phyloP scores from a whole-genome alignment of 306 rosid species.

The Vachellia collinsii region DNA sequence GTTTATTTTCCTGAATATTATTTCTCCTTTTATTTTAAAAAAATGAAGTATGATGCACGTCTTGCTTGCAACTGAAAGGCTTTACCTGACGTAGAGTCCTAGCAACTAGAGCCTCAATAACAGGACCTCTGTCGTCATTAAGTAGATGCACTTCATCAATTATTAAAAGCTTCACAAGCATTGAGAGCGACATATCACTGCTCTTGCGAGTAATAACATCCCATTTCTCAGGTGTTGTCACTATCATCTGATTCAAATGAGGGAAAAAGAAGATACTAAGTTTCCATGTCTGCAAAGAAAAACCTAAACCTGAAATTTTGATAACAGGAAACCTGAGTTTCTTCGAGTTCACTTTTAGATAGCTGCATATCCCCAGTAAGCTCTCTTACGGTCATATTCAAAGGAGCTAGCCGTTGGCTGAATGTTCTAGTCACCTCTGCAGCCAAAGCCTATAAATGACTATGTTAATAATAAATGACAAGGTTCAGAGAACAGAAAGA shows the following conservation, averaged over 20 bases:
- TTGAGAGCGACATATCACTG: slow-evolving; percentile 95
- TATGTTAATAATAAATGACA: slow-evolving; percentile 29
- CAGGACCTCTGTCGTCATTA: slow-evolving; percentile 98
- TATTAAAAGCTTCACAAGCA: slow-evolving; percentile 93
- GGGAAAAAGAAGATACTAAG: slow-evolving; percentile 25
- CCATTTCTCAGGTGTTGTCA: slow-evolving; percentile 99
- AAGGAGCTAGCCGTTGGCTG: slow-evolving; percentile 94
- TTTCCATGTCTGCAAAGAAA: slow-evolving; percentile 31
- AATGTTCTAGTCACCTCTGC: slow-evolving; percentile 93
- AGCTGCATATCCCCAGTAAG: slow-evolving; percentile 99
- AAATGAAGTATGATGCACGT: not conserved
- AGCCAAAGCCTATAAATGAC: slow-evolving; percentile 83
- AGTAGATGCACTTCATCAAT: slow-evolving; percentile 97
- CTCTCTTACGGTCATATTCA: slow-evolving; percentile 88
- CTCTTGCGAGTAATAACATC: slow-evolving; percentile 99
- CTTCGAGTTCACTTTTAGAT: slow-evolving; percentile 87
- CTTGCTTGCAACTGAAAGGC: slow-evolving; percentile 27
- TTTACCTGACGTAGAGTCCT: slow-evolving; percentile 93
- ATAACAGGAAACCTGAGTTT: slow-evolving; percentile 80
- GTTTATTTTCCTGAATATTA: slow-evolving; percentile 4
- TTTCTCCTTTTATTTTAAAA: not conserved
- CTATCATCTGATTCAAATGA: slow-evolving; percentile 82
- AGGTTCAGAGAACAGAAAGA: slow-evolving; percentile 29
- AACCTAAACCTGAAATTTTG: slow-evolving; percentile 33
- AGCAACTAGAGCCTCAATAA: slow-evolving; percentile 96